These are phyloP conservation scores for Shiraia sp. DNA, from an alignment of 2,329 filamentous ascomycete genomes.

Conservation along the genomic window DNA sequence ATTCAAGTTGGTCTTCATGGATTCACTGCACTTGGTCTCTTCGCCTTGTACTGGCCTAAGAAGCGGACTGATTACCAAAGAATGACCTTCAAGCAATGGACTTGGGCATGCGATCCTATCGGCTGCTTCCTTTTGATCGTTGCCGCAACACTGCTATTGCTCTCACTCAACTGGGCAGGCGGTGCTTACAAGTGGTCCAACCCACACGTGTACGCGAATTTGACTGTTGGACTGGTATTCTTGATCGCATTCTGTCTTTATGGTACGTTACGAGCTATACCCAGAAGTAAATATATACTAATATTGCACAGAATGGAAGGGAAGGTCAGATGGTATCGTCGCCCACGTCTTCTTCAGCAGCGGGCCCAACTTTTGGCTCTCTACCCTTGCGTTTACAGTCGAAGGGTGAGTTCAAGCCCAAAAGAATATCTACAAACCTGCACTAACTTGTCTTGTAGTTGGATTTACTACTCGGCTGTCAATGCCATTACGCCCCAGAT, in stretches of 20 bases:
- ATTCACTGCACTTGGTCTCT: constrained; percentile 52
- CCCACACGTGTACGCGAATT: constrained; percentile 29
- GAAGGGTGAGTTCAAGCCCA: constrained; percentile 49
- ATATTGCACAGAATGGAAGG: too few relatives aligned
- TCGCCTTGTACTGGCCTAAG: constrained; percentile 44
- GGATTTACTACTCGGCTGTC: constrained; percentile 55
- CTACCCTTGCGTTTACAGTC: constrained; percentile 60
- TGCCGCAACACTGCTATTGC: constrained; percentile 30
- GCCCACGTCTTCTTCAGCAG: constrained; percentile 60
- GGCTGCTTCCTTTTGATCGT: constrained; percentile 30
- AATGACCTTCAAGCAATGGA: constrained; percentile 29
- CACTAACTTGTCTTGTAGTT: constrained; percentile 28
- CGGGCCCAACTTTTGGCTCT: constrained; percentile 59
- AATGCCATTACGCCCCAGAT: constrained; percentile 38
- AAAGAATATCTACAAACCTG: background rate
- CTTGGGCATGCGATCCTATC: constrained; percentile 38
- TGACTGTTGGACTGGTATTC: constrained; percentile 26
- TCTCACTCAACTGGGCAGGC: constrained; percentile 38
- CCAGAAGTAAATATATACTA: too few relatives aligned
- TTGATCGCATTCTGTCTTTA: constrained; percentile 34
- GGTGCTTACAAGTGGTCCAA: constrained; percentile 29
- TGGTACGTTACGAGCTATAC: too few relatives aligned
- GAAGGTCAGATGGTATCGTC: constrained; percentile 57
- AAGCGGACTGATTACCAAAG: constrained; percentile 30
- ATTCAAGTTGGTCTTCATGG: constrained; percentile 60